phyloP scores from a whole-genome alignment of 805 yeast species.

The Candida cerambycidarum region DNA sequence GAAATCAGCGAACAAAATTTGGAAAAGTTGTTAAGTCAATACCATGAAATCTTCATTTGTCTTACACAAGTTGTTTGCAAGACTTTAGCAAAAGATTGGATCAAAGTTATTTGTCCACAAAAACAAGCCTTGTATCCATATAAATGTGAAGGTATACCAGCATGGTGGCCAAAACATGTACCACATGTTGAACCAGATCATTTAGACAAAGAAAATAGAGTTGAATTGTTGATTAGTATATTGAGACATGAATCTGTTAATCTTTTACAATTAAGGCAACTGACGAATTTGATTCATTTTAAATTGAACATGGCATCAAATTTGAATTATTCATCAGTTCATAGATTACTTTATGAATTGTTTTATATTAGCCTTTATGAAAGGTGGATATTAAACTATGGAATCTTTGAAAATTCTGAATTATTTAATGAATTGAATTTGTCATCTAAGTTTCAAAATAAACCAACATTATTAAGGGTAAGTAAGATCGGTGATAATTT shows the following conservation, averaged over 20 bases:
- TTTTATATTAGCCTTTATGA: constrained; percentile 28
- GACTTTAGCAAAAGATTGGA: constrained; percentile 65
- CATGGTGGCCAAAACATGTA: constrained; percentile 68
- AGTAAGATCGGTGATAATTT: constrained; percentile 1
- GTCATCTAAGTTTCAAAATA: not conserved
- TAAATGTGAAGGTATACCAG: constrained; percentile 49
- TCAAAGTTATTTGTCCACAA: constrained; percentile 60
- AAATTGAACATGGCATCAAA: not conserved
- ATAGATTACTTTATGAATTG: constrained; percentile 23
- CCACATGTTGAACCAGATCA: constrained; percentile 77
- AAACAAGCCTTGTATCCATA: constrained; percentile 68
- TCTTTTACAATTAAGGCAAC: constrained; percentile 9
- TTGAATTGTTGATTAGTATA: constrained; percentile 47
- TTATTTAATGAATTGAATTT: constrained; percentile 10
- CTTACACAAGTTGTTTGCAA: constrained; percentile 47
- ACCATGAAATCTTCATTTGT: constrained; percentile 16
- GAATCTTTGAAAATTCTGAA: constrained; percentile 10
- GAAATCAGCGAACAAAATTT: not conserved
- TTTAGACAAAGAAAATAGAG: constrained; percentile 56
- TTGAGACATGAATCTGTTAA: constrained; percentile 16
- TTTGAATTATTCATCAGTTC: constrained; percentile 5
- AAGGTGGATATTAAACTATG: constrained; percentile 19
- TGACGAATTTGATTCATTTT: constrained; percentile 5
- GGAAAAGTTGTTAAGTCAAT: not conserved
- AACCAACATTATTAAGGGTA: constrained; percentile 1